Base-by-base conservation (phyloP, 257 asterid species). In the Eucommia ulmoides region DNA sequence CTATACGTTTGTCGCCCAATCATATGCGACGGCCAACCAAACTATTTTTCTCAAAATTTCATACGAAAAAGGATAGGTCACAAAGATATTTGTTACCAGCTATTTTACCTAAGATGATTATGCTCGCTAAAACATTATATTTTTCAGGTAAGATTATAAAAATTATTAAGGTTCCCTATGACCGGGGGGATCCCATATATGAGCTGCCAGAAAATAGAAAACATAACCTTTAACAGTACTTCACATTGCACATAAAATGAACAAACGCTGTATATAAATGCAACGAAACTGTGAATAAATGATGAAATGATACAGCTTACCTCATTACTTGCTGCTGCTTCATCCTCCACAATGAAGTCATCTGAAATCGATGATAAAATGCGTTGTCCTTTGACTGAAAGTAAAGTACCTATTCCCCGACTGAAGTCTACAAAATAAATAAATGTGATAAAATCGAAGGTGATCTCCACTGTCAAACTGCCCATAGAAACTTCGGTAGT, bases 391-490 rank as follows among this genome's bases (percentile, higher is more conserved):
- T 74, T 81, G 63, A 70, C 76, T 33, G 78, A 62, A 29, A 85
- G 92, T 73, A 89, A 60, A 41, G 83, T 68, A 49, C 88, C 86
- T 55, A 69, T 60, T 50, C 79, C 92, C 67, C 66, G 82, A 60
- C 75, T 52, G 59, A 80, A 73, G 56, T n/a, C n/a, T n/a, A n/a
- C n/a, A n/a, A n/a, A n/a, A n/a, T n/a, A n/a, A n/a, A n/a, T n/a
- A n/a, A n/a, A n/a, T 73, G 93, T 82, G 63, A 70, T 56, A 74
- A 23, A 54, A 3, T 46, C n/a, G n/a, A n/a, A 49, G 24, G 58
- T 33, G 62, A 72, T 53, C 75, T 53, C 51, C 56, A 62, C 23
- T 41, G 16, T 56, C 23, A 19, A 16, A 17, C 6, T 26, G 29
- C 51, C 57, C 19, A 25, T 62, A 24, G 62, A 23, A 51, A 29